phyloP scores from a whole-genome alignment of 768 basidiomycete species.

The Lentinula sp. region DNA sequence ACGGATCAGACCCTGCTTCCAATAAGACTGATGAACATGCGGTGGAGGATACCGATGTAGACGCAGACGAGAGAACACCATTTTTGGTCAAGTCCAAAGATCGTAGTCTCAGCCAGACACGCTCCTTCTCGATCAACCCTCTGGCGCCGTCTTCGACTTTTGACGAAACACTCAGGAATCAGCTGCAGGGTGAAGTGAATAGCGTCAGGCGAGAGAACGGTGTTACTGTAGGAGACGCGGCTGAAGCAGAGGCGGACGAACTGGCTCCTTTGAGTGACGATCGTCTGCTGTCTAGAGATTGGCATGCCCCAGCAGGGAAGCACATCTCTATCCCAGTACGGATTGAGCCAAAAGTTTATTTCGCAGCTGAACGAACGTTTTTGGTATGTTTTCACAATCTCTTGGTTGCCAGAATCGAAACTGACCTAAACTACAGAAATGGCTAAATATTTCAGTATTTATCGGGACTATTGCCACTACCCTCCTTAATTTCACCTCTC shows the following conservation, averaged over 20 bases:
- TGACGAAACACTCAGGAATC: slow-evolving; percentile 75
- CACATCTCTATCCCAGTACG: slow-evolving; percentile 91
- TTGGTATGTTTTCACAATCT: slow-evolving; percentile 47
- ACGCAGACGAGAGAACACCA: slow-evolving; percentile 26
- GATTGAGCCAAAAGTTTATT: slow-evolving; percentile 97
- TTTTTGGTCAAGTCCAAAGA: slow-evolving; percentile 23
- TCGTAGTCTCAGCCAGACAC: slow-evolving; percentile 15
- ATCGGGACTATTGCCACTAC: slow-evolving; percentile 88
- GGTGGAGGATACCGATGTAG: slow-evolving; percentile 16
- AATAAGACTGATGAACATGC: slow-evolving; percentile 12
- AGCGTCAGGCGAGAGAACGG: slow-evolving; percentile 24
- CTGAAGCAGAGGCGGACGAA: slow-evolving; percentile 31
- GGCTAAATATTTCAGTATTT: slow-evolving; percentile 83
- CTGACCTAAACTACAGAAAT: slow-evolving; percentile 49
- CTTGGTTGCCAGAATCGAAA: neutral
- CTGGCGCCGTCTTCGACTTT: slow-evolving; percentile 79
- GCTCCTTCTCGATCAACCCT: slow-evolving; percentile 67
- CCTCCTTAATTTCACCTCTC: slow-evolving; percentile 76
- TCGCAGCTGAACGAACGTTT: slow-evolving; percentile 93
- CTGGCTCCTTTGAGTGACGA: slow-evolving; percentile 30
- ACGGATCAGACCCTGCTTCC: neutral
- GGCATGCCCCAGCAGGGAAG: slow-evolving; percentile 82
- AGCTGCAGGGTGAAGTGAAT: slow-evolving; percentile 34
- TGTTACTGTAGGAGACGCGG: slow-evolving; percentile 20
- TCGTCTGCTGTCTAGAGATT: slow-evolving; percentile 56